A percentile compares a stretch with the other conserved stretches of the same genome.
phyloP scores from a whole-genome alignment of 768 basidiomycete species.

The Tricholoma sp. region DNA sequence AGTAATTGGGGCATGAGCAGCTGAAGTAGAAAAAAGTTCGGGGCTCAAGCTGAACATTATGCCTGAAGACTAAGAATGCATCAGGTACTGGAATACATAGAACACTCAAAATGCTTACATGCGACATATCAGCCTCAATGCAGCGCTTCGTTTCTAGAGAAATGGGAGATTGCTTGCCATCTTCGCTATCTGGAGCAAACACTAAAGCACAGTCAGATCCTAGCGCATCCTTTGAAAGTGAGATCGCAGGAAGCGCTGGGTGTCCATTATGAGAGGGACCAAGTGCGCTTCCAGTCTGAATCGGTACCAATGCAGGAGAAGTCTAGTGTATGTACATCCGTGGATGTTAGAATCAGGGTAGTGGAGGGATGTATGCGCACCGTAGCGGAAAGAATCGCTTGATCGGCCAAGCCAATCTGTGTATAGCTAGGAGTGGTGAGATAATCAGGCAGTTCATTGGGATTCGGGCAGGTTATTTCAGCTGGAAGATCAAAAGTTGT shows the following conservation, averaged over 20 bases:
- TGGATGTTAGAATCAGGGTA: neutral
- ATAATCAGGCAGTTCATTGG: constrained; percentile 2
- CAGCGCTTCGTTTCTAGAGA: neutral
- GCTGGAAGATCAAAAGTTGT: constrained; percentile 20
- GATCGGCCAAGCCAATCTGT: neutral
- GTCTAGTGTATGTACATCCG: neutral
- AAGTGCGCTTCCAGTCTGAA: neutral
- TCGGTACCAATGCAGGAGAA: neutral
- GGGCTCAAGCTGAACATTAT: neutral
- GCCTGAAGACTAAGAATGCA: neutral
- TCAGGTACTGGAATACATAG: neutral
- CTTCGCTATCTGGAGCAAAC: neutral
- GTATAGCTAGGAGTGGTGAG: neutral
- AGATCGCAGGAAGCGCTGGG: neutral
- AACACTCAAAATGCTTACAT: neutral
- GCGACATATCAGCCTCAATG: neutral
- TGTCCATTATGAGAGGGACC: no score
- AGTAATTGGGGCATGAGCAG: neutral
- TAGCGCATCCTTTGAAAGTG: neutral
- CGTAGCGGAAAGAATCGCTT: neutral
- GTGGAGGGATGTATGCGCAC: constrained; percentile 7
- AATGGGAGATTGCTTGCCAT: neutral
- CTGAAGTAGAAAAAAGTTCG: neutral
- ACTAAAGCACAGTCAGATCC: neutral
- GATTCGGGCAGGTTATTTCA: constrained; percentile 7